phyloP scores from a whole-genome alignment of 1,139 yeast genomes.

The Debaryomyces robertsiae region DNA sequence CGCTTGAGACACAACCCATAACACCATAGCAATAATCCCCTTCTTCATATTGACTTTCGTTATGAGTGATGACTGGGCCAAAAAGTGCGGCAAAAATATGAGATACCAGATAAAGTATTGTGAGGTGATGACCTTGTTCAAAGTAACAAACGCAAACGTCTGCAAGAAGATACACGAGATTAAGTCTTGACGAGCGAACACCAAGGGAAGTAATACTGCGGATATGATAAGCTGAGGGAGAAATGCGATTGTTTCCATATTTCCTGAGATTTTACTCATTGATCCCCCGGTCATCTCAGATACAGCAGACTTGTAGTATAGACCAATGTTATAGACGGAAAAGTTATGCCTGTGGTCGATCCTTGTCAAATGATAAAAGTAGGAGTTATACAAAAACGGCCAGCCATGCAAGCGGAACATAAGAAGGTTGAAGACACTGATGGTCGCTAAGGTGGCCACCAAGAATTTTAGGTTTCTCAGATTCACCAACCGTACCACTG shows the following conservation, averaged over 20 bases:
- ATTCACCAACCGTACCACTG: slow-evolving; percentile 44
- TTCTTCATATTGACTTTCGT: slow-evolving; percentile 17
- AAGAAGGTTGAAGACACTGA: slow-evolving; percentile 46
- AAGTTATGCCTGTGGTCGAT: slow-evolving; percentile 95
- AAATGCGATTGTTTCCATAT: slow-evolving; percentile 62
- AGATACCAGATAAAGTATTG: slow-evolving; percentile 93
- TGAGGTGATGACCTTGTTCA: slow-evolving; percentile 93
- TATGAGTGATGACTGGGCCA: slow-evolving; percentile 47
- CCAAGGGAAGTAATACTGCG: slow-evolving; percentile 60
- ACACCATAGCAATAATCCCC: slow-evolving; percentile 42
- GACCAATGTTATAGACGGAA: slow-evolving; percentile 76
- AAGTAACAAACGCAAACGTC: slow-evolving; percentile 86
- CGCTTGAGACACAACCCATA: slow-evolving; percentile 77
- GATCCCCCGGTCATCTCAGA: slow-evolving; percentile 6
- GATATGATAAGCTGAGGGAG: slow-evolving; percentile 76
- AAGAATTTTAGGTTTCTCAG: slow-evolving; percentile 48
- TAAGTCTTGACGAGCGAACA: slow-evolving; percentile 54
- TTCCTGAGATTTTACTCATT: slow-evolving; percentile 6
- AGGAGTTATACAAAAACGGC: slow-evolving; percentile 78
- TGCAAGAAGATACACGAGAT: slow-evolving; percentile 79
- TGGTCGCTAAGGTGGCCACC: slow-evolving; percentile 41
- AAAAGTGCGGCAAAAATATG: slow-evolving; percentile 74
- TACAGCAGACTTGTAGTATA: slow-evolving; percentile 64
- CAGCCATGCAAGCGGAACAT: slow-evolving; percentile 74
- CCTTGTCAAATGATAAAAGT: slow-evolving; percentile 78